Evolutionary conservation across 2,329 filamentous ascomycete genomes (phyloP).

Genomic region (Penicillium sp.): DNA sequence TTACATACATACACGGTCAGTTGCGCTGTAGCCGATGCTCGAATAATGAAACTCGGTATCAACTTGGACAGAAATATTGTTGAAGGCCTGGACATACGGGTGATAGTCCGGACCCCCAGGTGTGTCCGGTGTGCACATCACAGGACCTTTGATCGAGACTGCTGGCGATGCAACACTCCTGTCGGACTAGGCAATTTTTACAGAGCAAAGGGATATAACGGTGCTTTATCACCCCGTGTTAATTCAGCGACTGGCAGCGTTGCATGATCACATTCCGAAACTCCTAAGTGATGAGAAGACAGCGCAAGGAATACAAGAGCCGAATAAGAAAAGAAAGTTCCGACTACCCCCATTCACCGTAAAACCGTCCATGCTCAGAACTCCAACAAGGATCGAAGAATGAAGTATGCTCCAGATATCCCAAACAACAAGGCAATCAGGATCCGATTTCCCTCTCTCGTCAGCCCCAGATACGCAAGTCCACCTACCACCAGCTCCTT

Average conservation of each 20-base stretch:
- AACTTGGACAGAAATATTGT: not conserved
- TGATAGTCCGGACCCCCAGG: too few species aligned
- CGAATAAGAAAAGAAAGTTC: not conserved
- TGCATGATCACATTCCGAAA: constrained; percentile 4
- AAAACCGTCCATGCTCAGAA: constrained; percentile 13
- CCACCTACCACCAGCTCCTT: constrained; percentile 60
- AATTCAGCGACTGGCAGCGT: not conserved
- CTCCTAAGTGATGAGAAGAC: not conserved
- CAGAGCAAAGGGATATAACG: not conserved
- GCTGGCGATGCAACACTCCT: not conserved
- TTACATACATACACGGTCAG: not conserved
- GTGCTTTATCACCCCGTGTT: not conserved
- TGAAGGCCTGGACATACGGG: not conserved
- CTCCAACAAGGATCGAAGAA: constrained; percentile 37
- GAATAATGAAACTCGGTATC: not conserved
- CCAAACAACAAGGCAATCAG: constrained; percentile 40
- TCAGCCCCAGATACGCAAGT: constrained; percentile 52
- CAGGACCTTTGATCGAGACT: not conserved
- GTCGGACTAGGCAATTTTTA: not conserved
- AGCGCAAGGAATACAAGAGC: not conserved
- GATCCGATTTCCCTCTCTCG: constrained; percentile 46
- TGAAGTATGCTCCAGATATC: constrained; percentile 41
- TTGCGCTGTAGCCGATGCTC: not conserved
- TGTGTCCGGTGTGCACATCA: not conserved
- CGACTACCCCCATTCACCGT: not conserved